Conservation (phyloP, 495 filamentous ascomycete genomes). For the Chaetomium tenue region DNA sequence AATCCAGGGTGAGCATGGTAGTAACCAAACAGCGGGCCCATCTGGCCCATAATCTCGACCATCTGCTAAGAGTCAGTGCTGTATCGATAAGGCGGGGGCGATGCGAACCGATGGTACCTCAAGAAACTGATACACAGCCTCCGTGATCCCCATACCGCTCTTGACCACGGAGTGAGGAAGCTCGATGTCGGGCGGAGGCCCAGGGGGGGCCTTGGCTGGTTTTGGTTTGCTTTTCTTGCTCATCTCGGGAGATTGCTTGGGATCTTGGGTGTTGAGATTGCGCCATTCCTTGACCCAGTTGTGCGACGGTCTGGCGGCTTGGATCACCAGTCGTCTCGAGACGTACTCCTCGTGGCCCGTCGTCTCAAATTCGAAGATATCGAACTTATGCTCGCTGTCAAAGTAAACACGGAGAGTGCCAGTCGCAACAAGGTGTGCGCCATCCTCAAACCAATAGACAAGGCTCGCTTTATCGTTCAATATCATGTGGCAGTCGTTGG, state of each 20-base stretch:
- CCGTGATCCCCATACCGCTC: slow-evolving; percentile 56
- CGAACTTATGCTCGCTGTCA: slow-evolving; percentile 66
- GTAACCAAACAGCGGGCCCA: slow-evolving; percentile 65
- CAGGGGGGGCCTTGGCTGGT: slow-evolving; percentile 47
- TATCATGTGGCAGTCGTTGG: slow-evolving; percentile 62
- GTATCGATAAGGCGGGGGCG: not conserved
- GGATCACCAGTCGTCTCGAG: slow-evolving; percentile 54
- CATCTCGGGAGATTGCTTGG: slow-evolving; percentile 69
- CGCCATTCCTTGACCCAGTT: slow-evolving; percentile 58
- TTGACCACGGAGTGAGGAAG: slow-evolving; percentile 65
- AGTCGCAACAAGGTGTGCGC: slow-evolving; percentile 63
- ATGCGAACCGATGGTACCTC: slow-evolving; percentile 52
- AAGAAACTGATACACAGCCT: slow-evolving; percentile 63
- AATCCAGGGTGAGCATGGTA: slow-evolving; percentile 58
- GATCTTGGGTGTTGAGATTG: slow-evolving; percentile 53
- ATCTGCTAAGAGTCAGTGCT: slow-evolving; percentile 47
- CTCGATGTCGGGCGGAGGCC: slow-evolving; percentile 55
- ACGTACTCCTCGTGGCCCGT: slow-evolving; percentile 66
- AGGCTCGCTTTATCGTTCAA: slow-evolving; percentile 62
- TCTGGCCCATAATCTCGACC: slow-evolving; percentile 70
- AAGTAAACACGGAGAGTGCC: slow-evolving; percentile 65
- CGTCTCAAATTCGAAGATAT: slow-evolving; percentile 67
- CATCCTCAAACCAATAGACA: slow-evolving; percentile 70
- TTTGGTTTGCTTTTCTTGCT: slow-evolving; percentile 64
- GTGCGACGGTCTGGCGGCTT: slow-evolving; percentile 54